These are phyloP conservation scores for Apium graveolens DNA, from an alignment of 129 eudicot species.

Conservation along the genomic window DNA sequence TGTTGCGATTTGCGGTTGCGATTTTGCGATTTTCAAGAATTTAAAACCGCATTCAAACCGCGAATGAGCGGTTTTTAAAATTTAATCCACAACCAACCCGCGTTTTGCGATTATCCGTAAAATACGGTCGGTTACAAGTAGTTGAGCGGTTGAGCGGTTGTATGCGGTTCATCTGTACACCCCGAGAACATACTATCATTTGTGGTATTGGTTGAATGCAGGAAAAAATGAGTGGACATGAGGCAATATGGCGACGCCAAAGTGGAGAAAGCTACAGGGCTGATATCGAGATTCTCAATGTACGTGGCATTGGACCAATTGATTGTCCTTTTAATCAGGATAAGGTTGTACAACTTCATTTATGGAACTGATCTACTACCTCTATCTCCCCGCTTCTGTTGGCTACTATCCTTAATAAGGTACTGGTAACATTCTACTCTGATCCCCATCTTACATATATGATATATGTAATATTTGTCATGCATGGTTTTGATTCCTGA, in stretches of 20 bases:
- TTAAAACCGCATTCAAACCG: no score
- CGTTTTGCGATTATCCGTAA: no score
- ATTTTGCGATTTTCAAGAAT: no score
- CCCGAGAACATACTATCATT: background rate
- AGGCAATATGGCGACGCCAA: background rate
- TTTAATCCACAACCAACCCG: no score
- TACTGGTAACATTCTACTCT: background rate
- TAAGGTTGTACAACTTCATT: background rate
- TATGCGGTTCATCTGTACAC: no score
- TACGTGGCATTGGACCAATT: background rate
- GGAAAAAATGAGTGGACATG: background rate
- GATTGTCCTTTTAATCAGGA: background rate
- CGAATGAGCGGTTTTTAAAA: no score
- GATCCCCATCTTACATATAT: background rate
- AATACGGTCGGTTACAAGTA: no score
- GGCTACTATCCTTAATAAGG: background rate
- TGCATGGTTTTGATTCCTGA: background rate
- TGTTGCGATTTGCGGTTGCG: no score
- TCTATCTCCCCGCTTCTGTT: background rate
- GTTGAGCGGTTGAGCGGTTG: no score
- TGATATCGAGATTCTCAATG: background rate
- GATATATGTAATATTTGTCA: background rate
- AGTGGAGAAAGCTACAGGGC: background rate
- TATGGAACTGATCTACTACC: background rate
- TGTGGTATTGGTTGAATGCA: background rate